Conservation (phyloP, 768 basidiomycete species). For the Russula sp. region DNA sequence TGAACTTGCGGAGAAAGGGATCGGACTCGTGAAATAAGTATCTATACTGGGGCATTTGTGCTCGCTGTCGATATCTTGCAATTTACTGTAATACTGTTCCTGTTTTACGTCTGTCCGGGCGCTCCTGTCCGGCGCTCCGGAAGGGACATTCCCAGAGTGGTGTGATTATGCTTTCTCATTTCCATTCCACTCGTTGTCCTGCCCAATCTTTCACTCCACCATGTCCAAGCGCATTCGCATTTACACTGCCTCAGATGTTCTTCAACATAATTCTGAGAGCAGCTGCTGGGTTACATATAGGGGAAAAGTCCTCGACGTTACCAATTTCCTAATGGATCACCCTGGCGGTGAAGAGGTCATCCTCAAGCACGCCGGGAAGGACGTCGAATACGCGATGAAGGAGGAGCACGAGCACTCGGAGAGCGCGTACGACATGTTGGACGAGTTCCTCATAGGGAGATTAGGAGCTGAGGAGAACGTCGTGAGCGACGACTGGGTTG, state of each 20-base stretch:
- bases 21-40: conserved; percentile 38
- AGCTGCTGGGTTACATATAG: conserved; percentile 83
- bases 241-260: conserved; percentile 72
- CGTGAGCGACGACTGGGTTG: conserved; percentile 88
- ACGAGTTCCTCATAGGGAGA: conserved; percentile 82
- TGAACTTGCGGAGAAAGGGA: conserved; percentile 46
- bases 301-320: conserved; percentile 89
- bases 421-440: conserved; percentile 87
- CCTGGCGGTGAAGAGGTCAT: conserved; percentile 95
- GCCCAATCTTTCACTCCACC: conserved; percentile 30
- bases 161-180: neutral
- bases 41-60: too few species aligned
- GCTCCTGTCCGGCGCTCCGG: too few species aligned
- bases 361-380: conserved; percentile 76
- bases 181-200: conserved; percentile 10
- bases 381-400: conserved; percentile 78
- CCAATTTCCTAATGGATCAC: conserved; percentile 80
- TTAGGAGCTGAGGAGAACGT: conserved; percentile 71
- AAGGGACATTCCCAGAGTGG: neutral
- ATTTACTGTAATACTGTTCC: too few species aligned
- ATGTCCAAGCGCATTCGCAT: conserved; percentile 70
- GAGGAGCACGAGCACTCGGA: conserved; percentile 86
- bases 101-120: too few species aligned
- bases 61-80: too few species aligned
- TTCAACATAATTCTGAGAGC: conserved; percentile 50